Base-by-base conservation (phyloP, 2,329 filamentous ascomycete genomes). In the Thielaviopsis cerberus region DNA sequence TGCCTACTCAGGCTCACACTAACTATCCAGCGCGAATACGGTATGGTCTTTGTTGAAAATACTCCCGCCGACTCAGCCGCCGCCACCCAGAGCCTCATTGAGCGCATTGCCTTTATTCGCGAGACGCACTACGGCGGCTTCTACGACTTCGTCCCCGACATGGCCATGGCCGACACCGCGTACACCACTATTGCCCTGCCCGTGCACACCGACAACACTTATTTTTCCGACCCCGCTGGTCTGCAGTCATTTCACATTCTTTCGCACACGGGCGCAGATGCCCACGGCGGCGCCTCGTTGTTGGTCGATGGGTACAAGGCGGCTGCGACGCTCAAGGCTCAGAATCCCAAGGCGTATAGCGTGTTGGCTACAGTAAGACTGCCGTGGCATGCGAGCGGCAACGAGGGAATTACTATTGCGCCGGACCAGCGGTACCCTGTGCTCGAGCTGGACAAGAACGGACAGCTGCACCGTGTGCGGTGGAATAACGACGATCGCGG, bases 401-500 rank as follows among this genome's bases (percentile, higher is more conserved):
- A 96, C 65, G 74, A 85, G 61, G 88, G 86, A 30, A 85, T 90
- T 62, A 85, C 80, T 37, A 90, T 96, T 61, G 77, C 85, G 54
- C 88, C 91, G 0, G 79, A 83, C 59, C 73, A 71, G 50, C 71
- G 77, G 3, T 86, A 84, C 60, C 86, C 89, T 0, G 87, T 95
- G 1, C 72, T 97, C 8, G 81, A 83, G 59, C 71, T 81, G 51
- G 73, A 71, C 7, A 62, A 62, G 11, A 64, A 61, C 11, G 64
- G 65, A 0, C 59, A 66, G 26, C 52, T 77, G 53, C 67, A 68
- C 22, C 83, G 88, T 58, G 75, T 97, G 6, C 78, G 91, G 57
- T 98, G 92, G 92, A 98, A 98, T 69, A 91, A 90, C 62, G 85
- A 88, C 62, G 92, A 97, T 68, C 77, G 92, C 48, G 87, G 86